phyloP scores from a whole-genome alignment of 2,329 filamentous ascomycete genomes.

The Paraphoma chrysanthemicola region DNA sequence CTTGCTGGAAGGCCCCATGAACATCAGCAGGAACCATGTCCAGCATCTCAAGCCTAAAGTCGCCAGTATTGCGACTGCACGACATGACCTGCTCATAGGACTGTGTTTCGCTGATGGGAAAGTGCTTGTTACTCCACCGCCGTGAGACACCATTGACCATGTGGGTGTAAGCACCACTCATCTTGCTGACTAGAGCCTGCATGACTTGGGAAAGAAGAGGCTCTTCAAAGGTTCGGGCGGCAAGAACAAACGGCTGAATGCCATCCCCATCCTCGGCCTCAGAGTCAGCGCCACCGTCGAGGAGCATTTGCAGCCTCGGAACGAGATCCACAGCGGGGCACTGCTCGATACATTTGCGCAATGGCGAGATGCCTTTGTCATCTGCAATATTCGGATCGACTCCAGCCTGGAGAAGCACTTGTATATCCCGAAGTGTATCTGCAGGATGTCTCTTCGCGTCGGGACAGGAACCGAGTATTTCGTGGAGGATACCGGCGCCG shows the following conservation, averaged over 20 bases:
- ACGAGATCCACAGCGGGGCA: conserved; percentile 38
- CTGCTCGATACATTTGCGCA: conserved; percentile 34
- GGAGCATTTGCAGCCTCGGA: conserved; percentile 28
- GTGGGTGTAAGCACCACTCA: conserved; percentile 20
- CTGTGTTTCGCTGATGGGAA: conserved; percentile 34
- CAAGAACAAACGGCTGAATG: conserved; percentile 30
- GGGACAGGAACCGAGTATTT: conserved; percentile 38
- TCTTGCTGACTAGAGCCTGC: conserved; percentile 31
- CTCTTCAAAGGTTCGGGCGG: conserved; percentile 35
- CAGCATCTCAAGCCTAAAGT: conserved; percentile 26
- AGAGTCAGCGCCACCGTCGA: conserved; percentile 40
- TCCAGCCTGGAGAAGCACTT: conserved; percentile 33
- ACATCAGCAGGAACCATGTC: conserved; percentile 35
- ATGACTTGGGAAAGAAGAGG: conserved; percentile 34
- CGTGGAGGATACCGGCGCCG: conserved; percentile 33
- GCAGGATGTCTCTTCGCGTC: conserved; percentile 38
- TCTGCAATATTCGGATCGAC: conserved; percentile 34
- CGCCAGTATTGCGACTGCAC: conserved; percentile 23
- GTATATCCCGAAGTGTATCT: conserved; percentile 39
- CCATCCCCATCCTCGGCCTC: conserved; percentile 29
- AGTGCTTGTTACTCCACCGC: conserved; percentile 28
- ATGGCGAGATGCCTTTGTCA: conserved; percentile 23
- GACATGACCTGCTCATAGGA: conserved; percentile 31
- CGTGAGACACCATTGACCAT: conserved; percentile 14
- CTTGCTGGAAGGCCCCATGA: conserved; percentile 25